Percentiles rank a stretch among this genome's conserved stretches.
These are phyloP conservation scores for Neopestalotiopsis clavispora DNA, from an alignment of 2,329 filamentous ascomycete genomes.

Conservation along the genomic window DNA sequence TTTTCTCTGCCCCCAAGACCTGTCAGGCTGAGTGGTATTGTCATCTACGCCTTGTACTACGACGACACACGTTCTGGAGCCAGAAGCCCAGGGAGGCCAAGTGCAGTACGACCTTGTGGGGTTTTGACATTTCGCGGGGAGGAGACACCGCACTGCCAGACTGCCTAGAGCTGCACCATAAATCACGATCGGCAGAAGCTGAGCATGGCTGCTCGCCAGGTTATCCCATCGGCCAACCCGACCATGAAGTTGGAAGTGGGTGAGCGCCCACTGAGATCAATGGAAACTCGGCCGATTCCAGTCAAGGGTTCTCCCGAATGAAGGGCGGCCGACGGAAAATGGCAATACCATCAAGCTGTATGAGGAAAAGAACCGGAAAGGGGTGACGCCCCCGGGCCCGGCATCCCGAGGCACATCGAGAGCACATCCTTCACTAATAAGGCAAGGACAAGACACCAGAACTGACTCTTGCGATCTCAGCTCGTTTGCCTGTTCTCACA, in stretches of 20 bases:
- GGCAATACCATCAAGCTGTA: background rate
- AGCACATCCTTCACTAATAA: constrained; percentile 11
- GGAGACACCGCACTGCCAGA: constrained; percentile 1
- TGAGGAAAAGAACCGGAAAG: background rate
- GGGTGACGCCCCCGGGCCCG: background rate
- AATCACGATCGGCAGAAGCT: constrained; percentile 8
- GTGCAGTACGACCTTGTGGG: constrained; percentile 15
- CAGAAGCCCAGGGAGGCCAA: background rate
- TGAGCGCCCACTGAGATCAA: background rate
- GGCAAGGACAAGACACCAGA: constrained; percentile 11
- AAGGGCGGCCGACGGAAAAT: background rate
- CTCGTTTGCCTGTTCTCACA: constrained; percentile 5
- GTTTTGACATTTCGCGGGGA: constrained; percentile 13
- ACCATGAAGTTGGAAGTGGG: background rate
- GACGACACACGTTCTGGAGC: background rate
- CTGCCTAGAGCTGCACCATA: background rate
- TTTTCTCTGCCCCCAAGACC: background rate
- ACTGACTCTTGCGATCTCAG: constrained; percentile 11
- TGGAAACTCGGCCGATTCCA: constrained; percentile 5
- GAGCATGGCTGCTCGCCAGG: constrained; percentile 4
- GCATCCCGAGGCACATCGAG: background rate
- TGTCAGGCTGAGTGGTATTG: constrained; percentile 8
- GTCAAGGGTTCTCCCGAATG: background rate
- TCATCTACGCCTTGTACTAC: background rate
- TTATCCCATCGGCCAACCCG: constrained; percentile 10